Evolutionary conservation across 805 yeast genomes (phyloP).

Genomic region (Zygoascus tannicola): DNA sequence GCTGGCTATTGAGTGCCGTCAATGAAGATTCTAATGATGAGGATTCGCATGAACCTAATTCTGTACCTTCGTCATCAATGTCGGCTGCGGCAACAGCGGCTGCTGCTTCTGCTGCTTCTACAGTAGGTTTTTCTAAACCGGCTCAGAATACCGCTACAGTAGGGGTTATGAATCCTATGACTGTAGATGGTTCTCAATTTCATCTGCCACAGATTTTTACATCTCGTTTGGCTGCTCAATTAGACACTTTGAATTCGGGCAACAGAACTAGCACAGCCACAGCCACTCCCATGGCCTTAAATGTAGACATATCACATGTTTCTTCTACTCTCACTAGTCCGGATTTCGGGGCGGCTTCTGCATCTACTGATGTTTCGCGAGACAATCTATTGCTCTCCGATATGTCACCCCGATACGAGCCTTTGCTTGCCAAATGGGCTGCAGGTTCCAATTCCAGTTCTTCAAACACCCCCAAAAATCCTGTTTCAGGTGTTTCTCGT

Average conservation of each 20-base stretch:
- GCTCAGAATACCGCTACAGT: neutral
- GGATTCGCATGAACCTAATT: neutral
- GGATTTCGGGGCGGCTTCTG: neutral
- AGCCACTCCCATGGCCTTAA: neutral
- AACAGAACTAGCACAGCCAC: neutral
- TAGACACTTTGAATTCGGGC: constrained; percentile 12
- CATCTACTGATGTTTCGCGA: neutral
- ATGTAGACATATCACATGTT: neutral
- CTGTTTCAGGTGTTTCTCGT: constrained; percentile 1
- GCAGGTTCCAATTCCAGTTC: neutral
- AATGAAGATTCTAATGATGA: neutral
- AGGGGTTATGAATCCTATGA: neutral
- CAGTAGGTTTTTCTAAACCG: neutral
- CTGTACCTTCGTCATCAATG: neutral
- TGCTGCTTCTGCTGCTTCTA: neutral
- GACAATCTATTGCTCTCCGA: neutral
- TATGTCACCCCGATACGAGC: neutral
- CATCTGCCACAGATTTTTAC: constrained; percentile 20
- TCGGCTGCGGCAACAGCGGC: neutral
- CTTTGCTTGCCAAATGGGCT: neutral
- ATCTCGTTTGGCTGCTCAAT: constrained; percentile 18
- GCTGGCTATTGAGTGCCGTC: neutral
- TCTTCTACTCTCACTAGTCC: neutral
- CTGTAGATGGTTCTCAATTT: constrained; percentile 6
- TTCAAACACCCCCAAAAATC: neutral